These are phyloP conservation scores for Penicillium alfredii DNA, from an alignment of 495 filamentous ascomycete genomes.

Conservation along the genomic window DNA sequence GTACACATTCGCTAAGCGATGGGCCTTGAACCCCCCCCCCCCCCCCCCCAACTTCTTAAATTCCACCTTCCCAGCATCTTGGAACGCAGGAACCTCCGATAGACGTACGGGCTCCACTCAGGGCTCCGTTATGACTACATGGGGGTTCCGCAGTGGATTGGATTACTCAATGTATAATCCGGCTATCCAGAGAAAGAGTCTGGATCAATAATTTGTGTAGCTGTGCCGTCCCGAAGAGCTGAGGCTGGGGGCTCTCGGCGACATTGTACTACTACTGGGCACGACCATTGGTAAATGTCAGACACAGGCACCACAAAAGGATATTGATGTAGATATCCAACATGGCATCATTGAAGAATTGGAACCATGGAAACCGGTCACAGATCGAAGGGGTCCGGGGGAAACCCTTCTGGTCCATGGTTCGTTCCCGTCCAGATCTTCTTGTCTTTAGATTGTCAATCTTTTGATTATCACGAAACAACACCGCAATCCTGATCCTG, in stretches of 20 bases:
- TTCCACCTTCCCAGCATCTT: constrained; percentile 9
- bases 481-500: too few relatives aligned
- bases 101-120: constrained; percentile 8
- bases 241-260: too few relatives aligned
- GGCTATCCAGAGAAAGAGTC: too few relatives aligned
- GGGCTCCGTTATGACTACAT: constrained; percentile 4
- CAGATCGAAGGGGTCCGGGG: constrained; percentile 20
- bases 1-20: constrained; percentile 23
- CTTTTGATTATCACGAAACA: too few relatives aligned
- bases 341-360: too few relatives aligned
- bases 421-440: constrained; percentile 20
- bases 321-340: too few relatives aligned
- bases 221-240: constrained; percentile 8
- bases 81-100: constrained; percentile 12
- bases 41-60: too few relatives aligned
- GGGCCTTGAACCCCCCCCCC: constrained; percentile 13
- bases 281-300: too few relatives aligned
- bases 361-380: too few relatives aligned
- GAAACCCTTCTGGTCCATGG: constrained; percentile 21
- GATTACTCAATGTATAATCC: constrained; percentile 3
- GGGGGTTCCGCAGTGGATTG: constrained; percentile 3
- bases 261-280: too few relatives aligned
- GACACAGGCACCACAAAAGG: too few relatives aligned
- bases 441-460: too few relatives aligned
- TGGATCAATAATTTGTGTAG: not conserved